A percentile compares a stretch with the other conserved stretches of the same genome.
phyloP scores from a whole-genome alignment of 2,329 filamentous ascomycete genomes.

The Ophiostoma himal-ulmi region DNA sequence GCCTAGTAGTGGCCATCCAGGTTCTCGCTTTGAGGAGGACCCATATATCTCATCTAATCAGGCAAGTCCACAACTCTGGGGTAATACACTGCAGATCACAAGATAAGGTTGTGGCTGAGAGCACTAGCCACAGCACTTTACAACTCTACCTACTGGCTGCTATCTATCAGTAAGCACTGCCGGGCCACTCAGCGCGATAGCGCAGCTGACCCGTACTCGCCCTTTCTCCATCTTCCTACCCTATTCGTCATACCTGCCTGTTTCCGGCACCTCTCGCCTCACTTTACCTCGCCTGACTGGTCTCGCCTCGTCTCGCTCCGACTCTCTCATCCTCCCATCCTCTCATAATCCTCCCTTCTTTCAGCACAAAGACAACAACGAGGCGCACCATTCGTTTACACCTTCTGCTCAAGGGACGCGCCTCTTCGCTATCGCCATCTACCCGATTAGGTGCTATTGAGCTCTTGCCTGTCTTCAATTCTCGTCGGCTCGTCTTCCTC shows the following conservation, averaged over 20 bases:
- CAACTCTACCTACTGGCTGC: neutral
- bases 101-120: slow-evolving; percentile 8
- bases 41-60: neutral
- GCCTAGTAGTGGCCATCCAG: neutral
- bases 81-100: neutral
- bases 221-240: neutral
- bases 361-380: neutral
- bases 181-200: neutral
- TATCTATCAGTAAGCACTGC: too few species aligned
- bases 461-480: neutral
- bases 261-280: slow-evolving; percentile 13
- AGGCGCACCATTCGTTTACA: neutral
- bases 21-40: neutral
- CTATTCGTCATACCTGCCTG: slow-evolving; percentile 13
- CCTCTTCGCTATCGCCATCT: neutral
- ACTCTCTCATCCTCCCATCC: neutral
- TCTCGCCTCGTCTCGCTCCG: neutral
- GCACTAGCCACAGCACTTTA: slow-evolving; percentile 9
- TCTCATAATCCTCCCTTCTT: neutral
- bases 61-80: slow-evolving; percentile 3
- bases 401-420: slow-evolving; percentile 1
- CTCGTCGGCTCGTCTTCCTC: neutral
- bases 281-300: neutral
- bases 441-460: slow-evolving; percentile 11
- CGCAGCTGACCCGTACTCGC: neutral